Base-by-base conservation (phyloP, 768 basidiomycete species). In the Russula earlei region DNA sequence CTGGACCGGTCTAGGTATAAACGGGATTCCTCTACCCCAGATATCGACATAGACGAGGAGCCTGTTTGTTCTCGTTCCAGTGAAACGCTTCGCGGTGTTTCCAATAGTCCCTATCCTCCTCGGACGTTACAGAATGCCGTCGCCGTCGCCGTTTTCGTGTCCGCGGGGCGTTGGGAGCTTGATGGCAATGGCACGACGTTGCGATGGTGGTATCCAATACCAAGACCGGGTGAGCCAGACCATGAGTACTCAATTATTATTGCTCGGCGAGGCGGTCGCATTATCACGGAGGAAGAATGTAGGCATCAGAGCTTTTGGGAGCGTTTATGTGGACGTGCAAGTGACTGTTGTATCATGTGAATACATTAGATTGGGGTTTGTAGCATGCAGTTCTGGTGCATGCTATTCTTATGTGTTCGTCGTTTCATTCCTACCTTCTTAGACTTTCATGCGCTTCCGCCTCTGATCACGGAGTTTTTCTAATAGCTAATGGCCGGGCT, bases 161-260 rank as follows among this genome's bases (percentile, higher is more conserved):
- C 77, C 0, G 72, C 71, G 9, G 83, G 83, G 0, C 62, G 71
- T 17, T 77, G 73, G 64, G 74, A 72, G 45, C 64, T 79, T 15
- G 68, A 71, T 8, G 77, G 76, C 12, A 79, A 71, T 8, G 77
- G 76, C 12, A 79, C 82, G 66, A 70, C 61, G n/a, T 63, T 85
- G 42, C 69, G 67, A 52, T 84, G 66, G 70, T 62, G 70, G 65
- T 69, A 70, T 62, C 58, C 68, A 3, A 65, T 71, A 3, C 70
- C 70, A 9, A 44, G 61, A 6, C 48, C 59, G 2, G 69, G 67
- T 14, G 68, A 66, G 41, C 55, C 60, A 19, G 63, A 69, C 8
- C 53, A 61, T 42, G 68, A 70, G 59, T 67, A 69, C 58, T 67
- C 67, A 6, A 67, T 71, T 51, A 62, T 58, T 15, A 60, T 71